Percentiles rank a stretch among this genome's conserved stretches.
These are phyloP conservation scores for Coemansia sp. DNA, from an alignment of 192 early-diverging fungal species.

Conservation along the genomic window DNA sequence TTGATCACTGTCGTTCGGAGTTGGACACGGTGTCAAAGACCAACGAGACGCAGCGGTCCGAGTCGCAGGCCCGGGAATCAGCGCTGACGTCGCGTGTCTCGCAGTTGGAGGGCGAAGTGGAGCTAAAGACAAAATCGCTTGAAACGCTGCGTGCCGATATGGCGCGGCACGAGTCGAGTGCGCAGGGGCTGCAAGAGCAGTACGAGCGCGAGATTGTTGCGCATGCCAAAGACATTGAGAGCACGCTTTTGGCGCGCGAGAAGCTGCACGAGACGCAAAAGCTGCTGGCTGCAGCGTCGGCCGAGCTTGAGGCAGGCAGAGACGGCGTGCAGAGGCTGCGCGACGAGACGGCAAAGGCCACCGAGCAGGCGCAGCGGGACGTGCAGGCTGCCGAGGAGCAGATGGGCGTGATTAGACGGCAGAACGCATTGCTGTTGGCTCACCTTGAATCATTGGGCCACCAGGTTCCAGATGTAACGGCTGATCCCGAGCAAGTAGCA, in stretches of 20 bases:
- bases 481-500: constrained; percentile 34
- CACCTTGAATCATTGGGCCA: constrained; percentile 67
- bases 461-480: constrained; percentile 35
- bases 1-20: constrained; percentile 22
- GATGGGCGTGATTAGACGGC: constrained; percentile 58
- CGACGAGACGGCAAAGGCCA: constrained; percentile 23
- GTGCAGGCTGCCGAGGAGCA: constrained; percentile 54
- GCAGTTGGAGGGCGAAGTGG: constrained; percentile 19
- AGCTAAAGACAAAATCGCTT: constrained; percentile 24
- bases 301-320: constrained; percentile 22
- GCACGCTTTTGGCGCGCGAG: constrained; percentile 47
- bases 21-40: constrained; percentile 18
- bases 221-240: constrained; percentile 61
- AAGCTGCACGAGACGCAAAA: constrained; percentile 35
- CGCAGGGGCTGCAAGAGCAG: constrained; percentile 61
- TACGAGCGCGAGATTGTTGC: constrained; percentile 69
- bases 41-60: constrained; percentile 49
- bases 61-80: constrained; percentile 45
- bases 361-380: constrained; percentile 14
- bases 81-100: constrained; percentile 30
- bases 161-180: constrained; percentile 49
- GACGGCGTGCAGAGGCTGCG: constrained; percentile 22
- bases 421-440: constrained; percentile 72
- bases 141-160: constrained; percentile 55
- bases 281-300: constrained; percentile 14